phyloP scores from a whole-genome alignment of 305 asterid species.

The Solanum hybrid region DNA sequence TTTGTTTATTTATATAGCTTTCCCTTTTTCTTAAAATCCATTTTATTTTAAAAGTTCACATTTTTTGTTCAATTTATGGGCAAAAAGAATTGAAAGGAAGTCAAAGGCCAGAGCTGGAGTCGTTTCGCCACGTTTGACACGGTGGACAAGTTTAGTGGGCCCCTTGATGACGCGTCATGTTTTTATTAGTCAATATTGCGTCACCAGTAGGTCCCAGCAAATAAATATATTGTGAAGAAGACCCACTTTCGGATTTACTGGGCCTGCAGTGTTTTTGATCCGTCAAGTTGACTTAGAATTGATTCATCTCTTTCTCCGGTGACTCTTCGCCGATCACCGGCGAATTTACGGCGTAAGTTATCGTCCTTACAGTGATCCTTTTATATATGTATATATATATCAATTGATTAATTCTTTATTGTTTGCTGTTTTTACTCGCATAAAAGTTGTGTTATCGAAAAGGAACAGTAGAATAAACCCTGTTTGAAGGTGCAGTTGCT shows the following conservation, averaged over 20 bases:
- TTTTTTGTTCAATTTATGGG: neutral
- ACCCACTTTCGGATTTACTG: neutral
- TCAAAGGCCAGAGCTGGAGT: neutral
- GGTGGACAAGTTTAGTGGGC: neutral
- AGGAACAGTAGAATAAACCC: neutral
- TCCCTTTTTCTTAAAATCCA: neutral
- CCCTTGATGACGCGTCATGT: neutral
- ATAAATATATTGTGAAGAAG: neutral
- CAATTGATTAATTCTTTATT: neutral
- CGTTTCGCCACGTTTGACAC: neutral
- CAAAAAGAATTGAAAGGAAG: neutral
- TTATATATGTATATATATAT: neutral
- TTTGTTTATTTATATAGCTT: neutral
- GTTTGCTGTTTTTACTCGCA: neutral
- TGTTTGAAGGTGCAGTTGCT: neutral
- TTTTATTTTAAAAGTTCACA: neutral
- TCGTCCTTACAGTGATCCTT: neutral
- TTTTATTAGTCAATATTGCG: neutral
- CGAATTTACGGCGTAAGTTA: neutral
- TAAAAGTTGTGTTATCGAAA: neutral
- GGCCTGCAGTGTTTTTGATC: neutral
- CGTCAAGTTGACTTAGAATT: neutral
- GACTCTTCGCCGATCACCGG: neutral
- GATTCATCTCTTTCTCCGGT: neutral
- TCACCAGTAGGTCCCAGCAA: neutral